Conservation (phyloP, 306 rosid species). For the Urtica urens region DNA sequence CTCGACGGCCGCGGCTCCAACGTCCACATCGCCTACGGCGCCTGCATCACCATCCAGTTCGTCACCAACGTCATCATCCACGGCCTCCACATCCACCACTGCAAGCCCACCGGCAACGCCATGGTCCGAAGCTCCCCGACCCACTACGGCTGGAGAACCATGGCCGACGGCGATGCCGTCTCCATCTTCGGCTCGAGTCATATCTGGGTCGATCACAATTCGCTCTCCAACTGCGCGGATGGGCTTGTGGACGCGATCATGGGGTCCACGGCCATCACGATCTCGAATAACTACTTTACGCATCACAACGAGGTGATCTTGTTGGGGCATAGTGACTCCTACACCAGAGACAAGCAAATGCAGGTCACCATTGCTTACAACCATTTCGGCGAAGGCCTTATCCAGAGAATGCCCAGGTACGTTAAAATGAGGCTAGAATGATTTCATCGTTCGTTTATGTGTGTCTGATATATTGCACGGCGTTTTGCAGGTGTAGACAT, state of each 20-base stretch:
- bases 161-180: constrained; percentile 84
- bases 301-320: constrained; percentile 93
- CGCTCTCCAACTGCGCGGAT: constrained; percentile 72
- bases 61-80: constrained; percentile 84
- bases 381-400: constrained; percentile 96
- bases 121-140: constrained; percentile 92
- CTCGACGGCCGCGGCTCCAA: constrained; percentile 77
- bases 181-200: constrained; percentile 81
- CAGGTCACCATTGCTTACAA: constrained; percentile 97
- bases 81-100: constrained; percentile 73
- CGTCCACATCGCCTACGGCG: constrained; percentile 89
- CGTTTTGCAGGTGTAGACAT: constrained; percentile 92
- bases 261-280: constrained; percentile 88
- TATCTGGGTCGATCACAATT: constrained; percentile 88
- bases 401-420: constrained; percentile 99
- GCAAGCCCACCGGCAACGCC: constrained; percentile 86
- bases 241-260: constrained; percentile 87
- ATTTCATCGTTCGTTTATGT: too few species aligned
- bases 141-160: constrained; percentile 89
- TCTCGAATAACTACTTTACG: constrained; percentile 85
- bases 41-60: constrained; percentile 73
- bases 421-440: too few species aligned
- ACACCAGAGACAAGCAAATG: constrained; percentile 75
- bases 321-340: constrained; percentile 89
- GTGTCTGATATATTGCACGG: too few species aligned